These are phyloP conservation scores for Maudiozyma saulgeensis DNA, from an alignment of 805 yeast species.

Conservation along the genomic window DNA sequence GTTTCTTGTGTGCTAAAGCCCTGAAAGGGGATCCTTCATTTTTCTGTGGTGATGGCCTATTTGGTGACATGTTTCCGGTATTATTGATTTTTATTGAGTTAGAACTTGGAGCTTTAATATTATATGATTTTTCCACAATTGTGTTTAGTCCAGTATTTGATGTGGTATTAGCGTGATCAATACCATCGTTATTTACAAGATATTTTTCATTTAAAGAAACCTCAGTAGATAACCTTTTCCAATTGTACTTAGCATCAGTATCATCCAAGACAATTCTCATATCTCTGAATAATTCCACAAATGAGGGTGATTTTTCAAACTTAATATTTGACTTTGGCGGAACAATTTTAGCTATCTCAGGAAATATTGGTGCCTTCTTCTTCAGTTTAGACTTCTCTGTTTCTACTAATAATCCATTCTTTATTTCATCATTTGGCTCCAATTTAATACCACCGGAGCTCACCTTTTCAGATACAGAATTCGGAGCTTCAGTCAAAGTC, in stretches of 20 bases:
- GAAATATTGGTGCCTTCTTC: conserved; percentile 10
- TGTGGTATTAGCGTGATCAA: not conserved
- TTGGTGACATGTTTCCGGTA: not conserved
- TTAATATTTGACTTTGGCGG: conserved; percentile 3
- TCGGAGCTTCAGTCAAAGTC: not conserved
- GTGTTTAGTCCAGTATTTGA: not conserved
- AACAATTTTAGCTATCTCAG: conserved; percentile 9
- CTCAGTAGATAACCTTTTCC: conserved; percentile 24
- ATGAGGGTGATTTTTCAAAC: conserved; percentile 24
- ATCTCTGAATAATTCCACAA: conserved; percentile 23
- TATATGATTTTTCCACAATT: not conserved
- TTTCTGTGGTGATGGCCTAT: not conserved
- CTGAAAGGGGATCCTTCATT: not conserved
- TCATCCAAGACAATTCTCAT: conserved; percentile 27
- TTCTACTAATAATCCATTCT: not conserved
- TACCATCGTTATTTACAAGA: conserved; percentile 1
- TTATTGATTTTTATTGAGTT: not conserved
- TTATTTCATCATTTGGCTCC: not conserved
- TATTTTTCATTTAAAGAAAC: conserved; percentile 8
- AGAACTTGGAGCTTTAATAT: not conserved
- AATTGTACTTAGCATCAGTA: conserved; percentile 24
- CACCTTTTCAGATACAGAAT: not conserved
- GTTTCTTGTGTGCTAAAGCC: not conserved
- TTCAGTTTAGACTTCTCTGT: not conserved
- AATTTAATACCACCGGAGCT: too few relatives aligned